These are phyloP conservation scores for Brassica juncea DNA, from an alignment of 345 rosid species.

Conservation along the genomic window DNA sequence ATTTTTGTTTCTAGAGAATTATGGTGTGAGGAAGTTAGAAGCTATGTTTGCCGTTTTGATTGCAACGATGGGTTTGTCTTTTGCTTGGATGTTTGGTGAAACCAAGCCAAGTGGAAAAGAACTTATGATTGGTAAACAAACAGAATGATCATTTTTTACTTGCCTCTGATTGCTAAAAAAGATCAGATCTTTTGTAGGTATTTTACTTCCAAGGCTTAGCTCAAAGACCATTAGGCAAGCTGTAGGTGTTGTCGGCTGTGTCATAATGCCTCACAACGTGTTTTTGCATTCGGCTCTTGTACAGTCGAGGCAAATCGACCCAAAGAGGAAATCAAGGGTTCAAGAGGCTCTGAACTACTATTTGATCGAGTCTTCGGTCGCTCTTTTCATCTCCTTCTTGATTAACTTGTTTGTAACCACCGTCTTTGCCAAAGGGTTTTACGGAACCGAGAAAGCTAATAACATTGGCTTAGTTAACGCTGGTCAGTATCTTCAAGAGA, in stretches of 20 bases:
- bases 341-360: conserved; percentile 93
- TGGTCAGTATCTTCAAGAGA: conserved; percentile 79
- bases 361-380: conserved; percentile 75
- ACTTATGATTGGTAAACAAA: conserved; percentile 62
- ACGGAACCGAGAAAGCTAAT: conserved; percentile 71
- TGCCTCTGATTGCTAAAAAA: not conserved
- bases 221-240: conserved; percentile 92
- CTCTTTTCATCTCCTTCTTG: conserved; percentile 71
- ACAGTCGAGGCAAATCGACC: conserved; percentile 81
- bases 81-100: conserved; percentile 91
- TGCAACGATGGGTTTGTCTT: conserved; percentile 76
- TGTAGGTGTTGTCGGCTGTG: conserved; percentile 95
- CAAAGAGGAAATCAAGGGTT: conserved; percentile 63
- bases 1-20: conserved; percentile 77
- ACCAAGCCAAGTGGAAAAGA: conserved; percentile 82
- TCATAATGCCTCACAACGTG: conserved; percentile 95
- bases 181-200: conserved; percentile 46
- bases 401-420: conserved; percentile 90
- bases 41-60: conserved; percentile 82
- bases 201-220: conserved; percentile 82
- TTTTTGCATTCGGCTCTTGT: conserved; percentile 95
- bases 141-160: not conserved
- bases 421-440: conserved; percentile 85
- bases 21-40: conserved; percentile 81
- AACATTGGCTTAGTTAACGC: conserved; percentile 84